Percentiles rank a stretch among this genome's conserved stretches.
These are phyloP conservation scores for Vicia sativa DNA, from an alignment of 306 rosid species.

Conservation along the genomic window DNA sequence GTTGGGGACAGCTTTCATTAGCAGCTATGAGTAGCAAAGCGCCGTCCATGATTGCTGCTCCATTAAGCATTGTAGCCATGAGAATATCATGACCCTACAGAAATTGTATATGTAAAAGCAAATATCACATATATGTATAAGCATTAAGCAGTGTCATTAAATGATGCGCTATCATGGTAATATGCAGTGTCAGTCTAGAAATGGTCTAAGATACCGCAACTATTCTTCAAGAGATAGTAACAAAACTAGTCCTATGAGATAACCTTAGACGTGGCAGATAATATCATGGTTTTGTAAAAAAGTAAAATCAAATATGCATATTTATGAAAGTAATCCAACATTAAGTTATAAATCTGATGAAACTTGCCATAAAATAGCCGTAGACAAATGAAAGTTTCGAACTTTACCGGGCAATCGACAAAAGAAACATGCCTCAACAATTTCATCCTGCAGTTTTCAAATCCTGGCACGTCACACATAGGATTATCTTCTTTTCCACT, in stretches of 20 bases:
- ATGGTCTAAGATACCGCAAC: background rate
- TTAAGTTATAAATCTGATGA: background rate
- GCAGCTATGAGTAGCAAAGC: conserved; percentile 96
- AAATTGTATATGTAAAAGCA: conserved; percentile 6
- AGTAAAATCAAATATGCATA: background rate
- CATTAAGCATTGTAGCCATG: conserved; percentile 99
- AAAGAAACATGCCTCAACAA: conserved; percentile 89
- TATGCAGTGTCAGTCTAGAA: background rate
- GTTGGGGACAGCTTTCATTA: conserved; percentile 98
- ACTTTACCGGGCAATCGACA: conserved; percentile 85
- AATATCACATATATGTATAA: conserved; percentile 5
- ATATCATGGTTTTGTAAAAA: background rate
- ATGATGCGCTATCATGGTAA: background rate
- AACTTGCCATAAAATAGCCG: background rate
- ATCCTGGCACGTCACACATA: conserved; percentile 82
- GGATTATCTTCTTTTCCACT: conserved; percentile 98
- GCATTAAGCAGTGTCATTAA: background rate
- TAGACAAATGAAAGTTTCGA: conserved; percentile 7
- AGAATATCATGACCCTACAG: conserved; percentile 97
- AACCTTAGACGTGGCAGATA: background rate
- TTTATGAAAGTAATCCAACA: background rate
- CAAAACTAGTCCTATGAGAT: background rate
- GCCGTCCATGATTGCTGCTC: conserved; percentile 99
- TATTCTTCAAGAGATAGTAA: background rate
- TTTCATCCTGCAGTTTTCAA: conserved; percentile 86